Evolutionary conservation across 345 rosid species (phyloP), one percentile per base, ranked within the genome.

Genomic region (Erodium maritimum): DNA sequence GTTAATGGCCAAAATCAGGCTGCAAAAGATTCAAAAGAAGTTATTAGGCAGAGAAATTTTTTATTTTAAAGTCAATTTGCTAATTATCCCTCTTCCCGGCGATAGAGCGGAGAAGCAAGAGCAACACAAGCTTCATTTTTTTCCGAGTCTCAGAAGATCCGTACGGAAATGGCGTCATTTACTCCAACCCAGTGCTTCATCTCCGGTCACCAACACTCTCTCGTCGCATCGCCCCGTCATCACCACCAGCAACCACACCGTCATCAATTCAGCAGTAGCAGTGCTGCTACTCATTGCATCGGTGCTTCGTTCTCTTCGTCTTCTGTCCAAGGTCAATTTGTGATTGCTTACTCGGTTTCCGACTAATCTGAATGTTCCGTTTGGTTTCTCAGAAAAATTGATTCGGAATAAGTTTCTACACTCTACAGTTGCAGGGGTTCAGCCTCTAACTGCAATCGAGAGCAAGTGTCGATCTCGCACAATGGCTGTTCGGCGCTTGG

Each of bases 401-500:
- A 8, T 56, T 23, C 37, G 24, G n/a, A 20, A 21, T 50, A 9
- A 4, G 18, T 29, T 6, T 29, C 9, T 29, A 11, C n/a, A 19
- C 23, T 0, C 19, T 5, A 2, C 16, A 24, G 58, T 19, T 60
- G 16, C 46, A 82, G 88, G 68, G 1, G 66, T 71, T 67, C 58
- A 63, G 20, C 25, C 66, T 52, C 66, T 62, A 17, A 54, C 65
- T n/a, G 21, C 71, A 24, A 50, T 62, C 17, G 77, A 74, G 63
- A 57, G 58, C 74, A 75, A 69, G 70, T 34, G 66, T 74, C 23
- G 62, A 20, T 21, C 62, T 50, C 79, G 65, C 55, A 58, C 82
- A 6, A 61, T 71, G 1, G 99, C 88, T 50, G 91, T 91, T 34
- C 77, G 73, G 55, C 90, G 81, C 52, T 70, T 89, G 56, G 79